These are phyloP conservation scores for Hymenoscyphus scutula DNA, from an alignment of 2,329 filamentous ascomycete species.

Conservation along the genomic window DNA sequence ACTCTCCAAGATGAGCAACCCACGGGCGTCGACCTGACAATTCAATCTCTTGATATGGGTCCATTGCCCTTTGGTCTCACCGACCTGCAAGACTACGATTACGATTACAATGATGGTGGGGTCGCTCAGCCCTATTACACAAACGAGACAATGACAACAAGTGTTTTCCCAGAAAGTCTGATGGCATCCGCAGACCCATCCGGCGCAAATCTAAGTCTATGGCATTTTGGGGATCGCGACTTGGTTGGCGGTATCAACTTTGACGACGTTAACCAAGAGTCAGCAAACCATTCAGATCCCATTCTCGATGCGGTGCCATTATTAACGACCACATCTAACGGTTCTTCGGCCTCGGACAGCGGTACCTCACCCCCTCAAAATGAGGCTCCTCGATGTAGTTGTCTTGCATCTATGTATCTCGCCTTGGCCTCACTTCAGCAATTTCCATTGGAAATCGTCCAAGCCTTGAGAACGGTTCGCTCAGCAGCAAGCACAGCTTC, in stretches of 20 bases:
- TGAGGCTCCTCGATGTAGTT: slow-evolving; percentile 24
- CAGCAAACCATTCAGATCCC: slow-evolving; percentile 5
- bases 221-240: slow-evolving; percentile 26
- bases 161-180: slow-evolving; percentile 3
- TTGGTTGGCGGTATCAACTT: slow-evolving; percentile 25
- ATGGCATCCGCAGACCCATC: slow-evolving; percentile 6
- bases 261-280: slow-evolving; percentile 20
- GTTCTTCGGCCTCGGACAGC: slow-evolving; percentile 19
- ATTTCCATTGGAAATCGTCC: slow-evolving; percentile 31
- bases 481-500: slow-evolving; percentile 37
- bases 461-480: slow-evolving; percentile 30
- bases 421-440: slow-evolving; percentile 32
- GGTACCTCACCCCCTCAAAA: slow-evolving; percentile 15
- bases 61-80: slow-evolving; percentile 19
- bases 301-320: slow-evolving; percentile 11
- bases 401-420: slow-evolving; percentile 35
- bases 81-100: slow-evolving; percentile 4
- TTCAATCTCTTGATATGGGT: slow-evolving; percentile 16
- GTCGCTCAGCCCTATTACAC: slow-evolving; percentile 27
- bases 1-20: slow-evolving; percentile 19
- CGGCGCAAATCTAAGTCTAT: slow-evolving; percentile 15
- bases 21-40: not conserved
- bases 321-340: slow-evolving; percentile 20
- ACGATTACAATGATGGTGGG: slow-evolving; percentile 15
- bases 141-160: slow-evolving; percentile 3